phyloP scores from a whole-genome alignment of 2,329 filamentous ascomycete genomes.

The Amesomyces nigricolor region DNA sequence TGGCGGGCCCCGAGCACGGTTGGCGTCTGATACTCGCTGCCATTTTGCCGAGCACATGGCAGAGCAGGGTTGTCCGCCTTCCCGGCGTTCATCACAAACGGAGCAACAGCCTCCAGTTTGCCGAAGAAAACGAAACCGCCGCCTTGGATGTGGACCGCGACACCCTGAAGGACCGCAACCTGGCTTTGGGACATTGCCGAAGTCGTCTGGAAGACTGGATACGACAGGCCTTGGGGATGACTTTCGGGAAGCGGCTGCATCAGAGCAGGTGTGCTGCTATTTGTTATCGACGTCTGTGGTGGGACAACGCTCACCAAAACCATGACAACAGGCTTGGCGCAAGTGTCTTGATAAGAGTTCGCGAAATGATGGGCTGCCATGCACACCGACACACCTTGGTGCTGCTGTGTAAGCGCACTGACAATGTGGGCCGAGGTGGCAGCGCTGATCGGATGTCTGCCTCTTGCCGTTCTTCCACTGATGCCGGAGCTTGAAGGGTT shows the following conservation, averaged over 20 bases:
- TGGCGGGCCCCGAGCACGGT: constrained; percentile 17
- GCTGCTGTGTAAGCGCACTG: no score
- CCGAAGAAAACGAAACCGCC: not conserved
- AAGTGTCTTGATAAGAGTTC: constrained; percentile 10
- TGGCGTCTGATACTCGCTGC: constrained; percentile 13
- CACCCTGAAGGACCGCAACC: not conserved
- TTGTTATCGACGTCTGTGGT: no score
- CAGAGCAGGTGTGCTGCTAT: no score
- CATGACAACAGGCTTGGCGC: no score
- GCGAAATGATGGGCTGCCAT: no score
- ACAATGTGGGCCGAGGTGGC: no score
- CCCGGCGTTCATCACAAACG: constrained; percentile 16
- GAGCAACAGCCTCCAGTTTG: constrained; percentile 11
- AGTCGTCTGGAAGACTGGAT: constrained; percentile 9
- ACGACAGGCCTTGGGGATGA: not conserved
- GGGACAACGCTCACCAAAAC: no score
- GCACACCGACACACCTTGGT: no score
- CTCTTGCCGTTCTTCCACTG: not conserved
- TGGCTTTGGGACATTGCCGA: constrained; percentile 10
- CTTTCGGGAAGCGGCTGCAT: no score
- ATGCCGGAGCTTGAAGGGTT: not conserved
- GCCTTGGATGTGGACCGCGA: not conserved
- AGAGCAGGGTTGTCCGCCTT: constrained; percentile 23
- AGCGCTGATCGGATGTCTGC: constrained; percentile 4
- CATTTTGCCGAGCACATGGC: constrained; percentile 35